phyloP scores from a whole-genome alignment of 768 basidiomycete species.

The Boletus rubroflammeus region DNA sequence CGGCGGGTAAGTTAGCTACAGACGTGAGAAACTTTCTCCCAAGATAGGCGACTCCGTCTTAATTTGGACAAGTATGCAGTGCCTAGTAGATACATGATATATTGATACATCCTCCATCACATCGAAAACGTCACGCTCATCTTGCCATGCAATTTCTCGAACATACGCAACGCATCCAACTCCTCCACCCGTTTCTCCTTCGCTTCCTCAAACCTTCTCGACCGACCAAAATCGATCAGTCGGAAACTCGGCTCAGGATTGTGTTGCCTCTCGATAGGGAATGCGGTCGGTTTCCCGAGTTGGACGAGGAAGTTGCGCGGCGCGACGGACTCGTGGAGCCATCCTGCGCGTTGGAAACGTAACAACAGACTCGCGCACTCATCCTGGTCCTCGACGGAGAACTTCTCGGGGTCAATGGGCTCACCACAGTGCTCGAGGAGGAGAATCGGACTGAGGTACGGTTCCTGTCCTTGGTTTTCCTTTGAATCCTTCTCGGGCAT shows the following conservation, averaged over 20 bases:
- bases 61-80: no score
- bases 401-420: conserved; percentile 26
- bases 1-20: no score
- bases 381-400: conserved; percentile 36
- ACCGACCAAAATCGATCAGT: conserved; percentile 51
- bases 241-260: conserved; percentile 37
- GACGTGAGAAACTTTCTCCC: no score
- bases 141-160: neutral
- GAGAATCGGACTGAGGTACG: conserved; percentile 39
- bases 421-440: conserved; percentile 47
- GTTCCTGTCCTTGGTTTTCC: no score
- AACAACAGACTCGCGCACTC: conserved; percentile 41
- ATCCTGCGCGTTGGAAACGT: conserved; percentile 38
- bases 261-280: conserved; percentile 1
- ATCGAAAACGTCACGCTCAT: conserved; percentile 5
- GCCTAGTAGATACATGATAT: no score
- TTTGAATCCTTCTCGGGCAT: conserved; percentile 12
- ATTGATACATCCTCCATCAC: no score
- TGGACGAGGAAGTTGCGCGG: conserved; percentile 45
- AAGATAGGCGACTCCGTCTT: no score
- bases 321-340: conserved; percentile 41
- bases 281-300: conserved; percentile 36
- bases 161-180: conserved; percentile 1
- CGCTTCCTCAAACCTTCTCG: neutral
- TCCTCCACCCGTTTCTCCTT: conserved; percentile 7